phyloP scores from a whole-genome alignment of 306 rosid genomes.

The Phaseolus lunatus region DNA sequence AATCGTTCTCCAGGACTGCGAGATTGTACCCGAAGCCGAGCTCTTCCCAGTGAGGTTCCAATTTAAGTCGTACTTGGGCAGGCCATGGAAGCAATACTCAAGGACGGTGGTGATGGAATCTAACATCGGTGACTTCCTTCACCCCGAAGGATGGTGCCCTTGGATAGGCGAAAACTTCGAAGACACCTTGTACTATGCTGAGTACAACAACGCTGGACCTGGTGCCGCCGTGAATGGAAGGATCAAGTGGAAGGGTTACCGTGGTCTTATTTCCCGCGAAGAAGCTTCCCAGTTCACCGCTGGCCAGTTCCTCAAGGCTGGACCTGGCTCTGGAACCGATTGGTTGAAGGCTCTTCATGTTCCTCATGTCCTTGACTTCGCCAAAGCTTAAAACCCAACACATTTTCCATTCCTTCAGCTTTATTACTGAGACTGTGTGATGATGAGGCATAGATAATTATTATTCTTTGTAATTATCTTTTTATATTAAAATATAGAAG shows the following conservation, averaged over 20 bases:
- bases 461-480: background rate
- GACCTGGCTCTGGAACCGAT: background rate
- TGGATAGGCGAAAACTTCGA: constrained; percentile 46
- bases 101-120: constrained; percentile 68
- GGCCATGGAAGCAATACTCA: constrained; percentile 71
- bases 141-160: constrained; percentile 53
- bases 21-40: constrained; percentile 57
- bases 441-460: background rate
- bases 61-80: constrained; percentile 56
- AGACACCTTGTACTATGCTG: constrained; percentile 54
- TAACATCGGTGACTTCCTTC: constrained; percentile 55
- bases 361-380: constrained; percentile 36
- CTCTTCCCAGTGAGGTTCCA: constrained; percentile 47
- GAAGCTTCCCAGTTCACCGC: constrained; percentile 58
- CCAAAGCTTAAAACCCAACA: background rate
- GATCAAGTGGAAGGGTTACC: constrained; percentile 64
- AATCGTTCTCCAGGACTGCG: constrained; percentile 65
- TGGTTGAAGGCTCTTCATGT: constrained; percentile 52
- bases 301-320: constrained; percentile 35
- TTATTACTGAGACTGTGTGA: too few relatives aligned
- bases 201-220: constrained; percentile 65
- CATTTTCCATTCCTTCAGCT: too few relatives aligned
- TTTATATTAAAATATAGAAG: background rate
- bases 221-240: constrained; percentile 54
- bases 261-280: constrained; percentile 39